Conservation (phyloP, 179 eudicot genomes). For the Vitellaria paradoxa region DNA sequence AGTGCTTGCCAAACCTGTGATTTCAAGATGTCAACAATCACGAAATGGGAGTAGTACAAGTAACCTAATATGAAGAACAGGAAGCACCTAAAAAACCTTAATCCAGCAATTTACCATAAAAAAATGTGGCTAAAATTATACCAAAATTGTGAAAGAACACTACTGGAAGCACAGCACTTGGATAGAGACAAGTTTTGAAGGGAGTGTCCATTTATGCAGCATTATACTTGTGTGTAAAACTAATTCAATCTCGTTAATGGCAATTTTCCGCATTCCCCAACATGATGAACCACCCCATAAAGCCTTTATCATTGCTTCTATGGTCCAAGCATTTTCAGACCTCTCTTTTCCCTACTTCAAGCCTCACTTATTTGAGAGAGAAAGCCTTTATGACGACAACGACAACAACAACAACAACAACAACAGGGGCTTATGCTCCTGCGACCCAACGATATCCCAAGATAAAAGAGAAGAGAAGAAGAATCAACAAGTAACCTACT, state of each 20-base stretch:
- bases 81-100: neutral
- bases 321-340: neutral
- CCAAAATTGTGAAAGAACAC: neutral
- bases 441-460: neutral
- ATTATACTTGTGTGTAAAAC: neutral
- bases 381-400: neutral
- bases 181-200: neutral
- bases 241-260: neutral
- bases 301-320: neutral
- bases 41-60: neutral
- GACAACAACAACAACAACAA: too few relatives aligned
- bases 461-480: neutral
- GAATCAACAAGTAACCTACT: too few relatives aligned
- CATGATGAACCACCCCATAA: neutral
- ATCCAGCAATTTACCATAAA: neutral
- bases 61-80: neutral
- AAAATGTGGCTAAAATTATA: neutral
- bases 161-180: neutral
- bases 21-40: constrained; percentile 5
- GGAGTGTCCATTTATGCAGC: neutral
- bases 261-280: neutral
- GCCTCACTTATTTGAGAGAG: neutral
- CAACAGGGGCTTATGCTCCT: neutral
- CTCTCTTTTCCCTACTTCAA: neutral
- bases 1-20: constrained; percentile 93